Conservation (phyloP, 2,329 filamentous ascomycete species). For the Cladosporium sphaerospermum region DNA sequence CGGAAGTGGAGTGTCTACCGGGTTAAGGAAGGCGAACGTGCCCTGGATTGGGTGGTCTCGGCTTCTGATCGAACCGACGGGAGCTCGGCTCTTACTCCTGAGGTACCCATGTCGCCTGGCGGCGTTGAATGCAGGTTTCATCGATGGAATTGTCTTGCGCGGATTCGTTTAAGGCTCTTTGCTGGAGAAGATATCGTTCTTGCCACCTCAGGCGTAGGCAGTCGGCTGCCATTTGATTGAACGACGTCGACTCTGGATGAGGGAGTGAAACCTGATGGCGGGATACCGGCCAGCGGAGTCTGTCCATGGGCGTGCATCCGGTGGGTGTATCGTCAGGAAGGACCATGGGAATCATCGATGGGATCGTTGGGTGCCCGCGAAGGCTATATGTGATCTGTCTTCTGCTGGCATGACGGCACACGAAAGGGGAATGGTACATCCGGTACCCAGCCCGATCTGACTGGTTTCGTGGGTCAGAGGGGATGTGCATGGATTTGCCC, state of each 20-base stretch:
- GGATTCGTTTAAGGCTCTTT: too few relatives aligned
- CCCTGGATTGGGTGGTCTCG: not conserved
- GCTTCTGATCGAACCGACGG: not conserved
- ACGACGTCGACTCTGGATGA: not conserved
- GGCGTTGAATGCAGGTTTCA: not conserved
- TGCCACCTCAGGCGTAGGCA: not conserved
- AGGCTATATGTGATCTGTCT: not conserved
- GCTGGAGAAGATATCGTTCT: not conserved
- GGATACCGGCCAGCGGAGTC: not conserved
- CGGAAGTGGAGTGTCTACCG: not conserved
- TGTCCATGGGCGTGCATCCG: slow-evolving; percentile 1
- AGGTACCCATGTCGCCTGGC: not conserved
- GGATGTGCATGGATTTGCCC: not conserved
- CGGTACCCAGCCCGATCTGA: slow-evolving; percentile 1
- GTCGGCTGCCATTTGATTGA: not conserved
- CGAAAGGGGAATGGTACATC: not conserved
- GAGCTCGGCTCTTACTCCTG: not conserved
- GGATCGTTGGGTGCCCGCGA: not conserved
- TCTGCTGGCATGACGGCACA: slow-evolving; percentile 2
- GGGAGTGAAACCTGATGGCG: slow-evolving; percentile 1
- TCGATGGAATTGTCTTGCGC: too few relatives aligned
- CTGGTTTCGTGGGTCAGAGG: not conserved
- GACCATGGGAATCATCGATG: not conserved
- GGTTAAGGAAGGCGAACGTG: not conserved
- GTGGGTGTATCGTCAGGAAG: slow-evolving; percentile 1